Base-by-base conservation (phyloP, 2,329 filamentous ascomycete species). In the Botryotinia globosa region DNA sequence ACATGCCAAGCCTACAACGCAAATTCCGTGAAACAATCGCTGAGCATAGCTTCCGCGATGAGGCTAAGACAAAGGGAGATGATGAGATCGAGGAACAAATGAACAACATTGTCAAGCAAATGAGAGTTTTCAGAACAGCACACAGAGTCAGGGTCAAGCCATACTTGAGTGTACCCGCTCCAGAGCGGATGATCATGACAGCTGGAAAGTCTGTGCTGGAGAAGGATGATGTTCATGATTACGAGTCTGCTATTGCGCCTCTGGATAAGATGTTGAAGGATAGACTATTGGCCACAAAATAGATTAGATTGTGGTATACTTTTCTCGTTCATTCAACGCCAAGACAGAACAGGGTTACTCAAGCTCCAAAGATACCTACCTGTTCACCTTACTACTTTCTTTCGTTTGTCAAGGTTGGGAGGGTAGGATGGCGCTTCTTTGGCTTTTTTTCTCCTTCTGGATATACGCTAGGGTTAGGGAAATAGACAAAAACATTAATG, bases 101-200 rank as follows among this genome's bases (percentile, higher is more conserved):
- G 56, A 70, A 68, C 25, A 77, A 78, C 63, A 80, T 82, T 58
- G 76, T 80, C n/a, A 81, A 80, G 73, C 74, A 77, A 45, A 66
- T 81, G 67, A 79, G 77, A 75, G 78, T 82, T 25, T 82, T 82
- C 68, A 77, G 81, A 39, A 73, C 78, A 4, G 79, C 81, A 14
- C 81, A 82, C 70, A 72, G 78, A 29, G 71, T 62, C 0, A 78
- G 81, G 29, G 77, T 77, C 12, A 79, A 77, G 70, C 45, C 72
- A 18, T 82, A 82, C 65, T 73, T 82, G 34, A 73, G 73, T 37
- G 73, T 78, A 32, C 79, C 80, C 12, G 80, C 81, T 10, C 80
- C 81, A 20, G 81, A 82, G 69, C 73, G 80, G 39, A 66, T 81
- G 42, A 78, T 78, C 37, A 82, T 82, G 81, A 82, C 81, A 42